phyloP scores from a whole-genome alignment of 257 asterid species.

The Rubia yunnanensis region DNA sequence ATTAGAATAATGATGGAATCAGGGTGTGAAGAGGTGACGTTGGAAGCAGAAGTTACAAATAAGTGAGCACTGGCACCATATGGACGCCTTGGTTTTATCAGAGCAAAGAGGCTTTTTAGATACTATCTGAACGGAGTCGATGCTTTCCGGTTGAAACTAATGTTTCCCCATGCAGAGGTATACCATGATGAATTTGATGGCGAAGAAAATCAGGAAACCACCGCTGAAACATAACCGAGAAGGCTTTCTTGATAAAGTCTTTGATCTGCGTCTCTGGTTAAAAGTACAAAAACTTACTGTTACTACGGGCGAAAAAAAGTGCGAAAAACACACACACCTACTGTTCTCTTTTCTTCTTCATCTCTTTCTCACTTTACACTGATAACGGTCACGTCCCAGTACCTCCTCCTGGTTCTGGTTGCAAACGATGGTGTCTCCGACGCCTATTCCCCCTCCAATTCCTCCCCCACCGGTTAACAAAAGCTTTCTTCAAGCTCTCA shows the following conservation, averaged over 20 bases:
- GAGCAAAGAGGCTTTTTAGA: slow-evolving; percentile 89
- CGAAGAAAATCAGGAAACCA: neutral
- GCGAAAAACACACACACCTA: too few relatives aligned
- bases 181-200: slow-evolving; percentile 10
- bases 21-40: slow-evolving; percentile 95
- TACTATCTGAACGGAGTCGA: slow-evolving; percentile 94
- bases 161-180: slow-evolving; percentile 57
- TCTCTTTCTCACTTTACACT: too few relatives aligned
- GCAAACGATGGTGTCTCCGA: too few relatives aligned
- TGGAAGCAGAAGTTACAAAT: slow-evolving; percentile 95
- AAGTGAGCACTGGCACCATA: slow-evolving; percentile 90
- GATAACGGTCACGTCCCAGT: too few relatives aligned
- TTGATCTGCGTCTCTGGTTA: neutral
- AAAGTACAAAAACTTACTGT: too few relatives aligned
- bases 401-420: too few relatives aligned
- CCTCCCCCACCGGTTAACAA: too few relatives aligned
- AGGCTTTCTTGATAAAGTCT: neutral
- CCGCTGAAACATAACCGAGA: neutral
- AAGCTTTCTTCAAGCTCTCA: too few relatives aligned
- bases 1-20: slow-evolving; percentile 82
- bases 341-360: too few relatives aligned
- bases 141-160: slow-evolving; percentile 83
- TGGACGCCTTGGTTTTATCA: slow-evolving; percentile 84
- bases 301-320: too few relatives aligned
- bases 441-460: too few relatives aligned